Conservation (phyloP, 306 rosid species). For the Myrica gale region DNA sequence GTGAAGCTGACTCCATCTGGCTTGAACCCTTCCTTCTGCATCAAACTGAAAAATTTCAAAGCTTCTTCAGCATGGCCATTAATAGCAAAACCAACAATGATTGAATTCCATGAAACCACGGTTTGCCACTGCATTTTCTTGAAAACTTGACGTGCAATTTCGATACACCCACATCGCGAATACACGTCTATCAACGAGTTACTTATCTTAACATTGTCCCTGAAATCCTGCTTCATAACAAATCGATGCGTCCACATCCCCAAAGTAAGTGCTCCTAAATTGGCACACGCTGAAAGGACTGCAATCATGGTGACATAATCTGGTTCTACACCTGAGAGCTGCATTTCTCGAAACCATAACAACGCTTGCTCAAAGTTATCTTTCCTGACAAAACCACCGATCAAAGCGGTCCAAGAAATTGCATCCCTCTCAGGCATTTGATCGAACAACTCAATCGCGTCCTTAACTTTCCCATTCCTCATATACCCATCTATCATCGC, state of each 20-base stretch:
- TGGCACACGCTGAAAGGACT: constrained; percentile 75
- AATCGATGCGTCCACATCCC: constrained; percentile 76
- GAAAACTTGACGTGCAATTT: constrained; percentile 65
- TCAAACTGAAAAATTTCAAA: constrained; percentile 47
- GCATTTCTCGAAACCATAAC: constrained; percentile 74
- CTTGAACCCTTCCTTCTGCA: constrained; percentile 70
- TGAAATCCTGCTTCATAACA: constrained; percentile 42
- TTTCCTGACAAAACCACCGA: constrained; percentile 75
- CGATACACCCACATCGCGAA: constrained; percentile 78
- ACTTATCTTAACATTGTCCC: constrained; percentile 49
- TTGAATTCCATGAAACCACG: constrained; percentile 85
- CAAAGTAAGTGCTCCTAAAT: constrained; percentile 68
- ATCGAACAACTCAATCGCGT: constrained; percentile 64
- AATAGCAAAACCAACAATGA: constrained; percentile 73
- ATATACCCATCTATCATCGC: constrained; percentile 72
- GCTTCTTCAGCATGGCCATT: constrained; percentile 79
- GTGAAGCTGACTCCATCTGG: constrained; percentile 82
- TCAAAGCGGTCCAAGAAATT: constrained; percentile 76
- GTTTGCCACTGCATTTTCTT: constrained; percentile 47
- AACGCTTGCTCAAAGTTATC: constrained; percentile 58
- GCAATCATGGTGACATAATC: constrained; percentile 82
- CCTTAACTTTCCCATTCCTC: constrained; percentile 51
- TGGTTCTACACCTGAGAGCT: constrained; percentile 54
- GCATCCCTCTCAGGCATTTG: constrained; percentile 71
- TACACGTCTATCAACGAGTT: constrained; percentile 83